Conservation (phyloP, 148 eudicot genomes). For the Rhododendron williamsianum region DNA sequence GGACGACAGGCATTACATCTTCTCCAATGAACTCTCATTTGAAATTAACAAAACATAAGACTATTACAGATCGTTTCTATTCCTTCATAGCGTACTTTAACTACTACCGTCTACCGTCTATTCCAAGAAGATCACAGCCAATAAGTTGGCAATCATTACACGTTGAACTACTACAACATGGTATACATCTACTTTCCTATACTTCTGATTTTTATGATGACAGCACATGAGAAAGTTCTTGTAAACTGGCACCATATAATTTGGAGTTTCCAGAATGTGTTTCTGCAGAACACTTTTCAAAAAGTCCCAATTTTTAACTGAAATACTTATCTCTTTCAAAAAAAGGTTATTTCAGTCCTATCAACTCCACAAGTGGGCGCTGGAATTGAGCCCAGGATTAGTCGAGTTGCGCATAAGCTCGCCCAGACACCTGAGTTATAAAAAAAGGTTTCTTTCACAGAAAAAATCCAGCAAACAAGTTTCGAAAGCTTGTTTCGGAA, state of each 20-base stretch:
- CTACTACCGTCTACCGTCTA: neutral
- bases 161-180: neutral
- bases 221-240: neutral
- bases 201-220: neutral
- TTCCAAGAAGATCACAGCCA: neutral
- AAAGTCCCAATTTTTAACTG: neutral
- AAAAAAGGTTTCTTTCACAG: neutral
- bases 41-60: neutral
- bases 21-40: neutral
- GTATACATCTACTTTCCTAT: neutral
- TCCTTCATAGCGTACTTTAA: neutral
- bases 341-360: neutral
- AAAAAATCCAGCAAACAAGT: neutral
- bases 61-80: neutral
- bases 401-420: neutral
- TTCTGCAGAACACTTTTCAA: neutral
- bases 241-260: neutral
- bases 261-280: neutral
- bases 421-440: neutral
- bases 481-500: neutral
- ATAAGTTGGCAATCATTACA: neutral
- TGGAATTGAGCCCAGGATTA: neutral
- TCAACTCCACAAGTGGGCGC: neutral
- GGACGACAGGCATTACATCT: neutral
- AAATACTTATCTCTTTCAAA: neutral